Conservation (phyloP, 306 rosid genomes). For the Cucurbita moschata region DNA sequence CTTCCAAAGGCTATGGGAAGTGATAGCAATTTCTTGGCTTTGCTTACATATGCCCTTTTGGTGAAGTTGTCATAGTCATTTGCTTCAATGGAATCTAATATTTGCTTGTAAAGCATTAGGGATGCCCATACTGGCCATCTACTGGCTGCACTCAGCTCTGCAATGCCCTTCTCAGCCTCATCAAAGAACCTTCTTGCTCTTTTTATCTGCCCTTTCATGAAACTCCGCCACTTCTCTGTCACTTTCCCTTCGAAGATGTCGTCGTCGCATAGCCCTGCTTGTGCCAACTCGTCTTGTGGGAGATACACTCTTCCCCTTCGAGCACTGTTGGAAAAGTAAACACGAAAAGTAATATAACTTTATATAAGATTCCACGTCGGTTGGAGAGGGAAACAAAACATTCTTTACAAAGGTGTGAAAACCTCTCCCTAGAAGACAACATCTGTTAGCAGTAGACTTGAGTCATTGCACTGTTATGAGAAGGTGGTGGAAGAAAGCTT, state of each 20-base stretch:
- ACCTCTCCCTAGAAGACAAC: too few species aligned
- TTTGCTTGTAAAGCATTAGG: slow-evolving; percentile 60
- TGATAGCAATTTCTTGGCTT: slow-evolving; percentile 50
- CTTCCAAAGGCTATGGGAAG: slow-evolving; percentile 65
- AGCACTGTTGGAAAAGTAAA: slow-evolving; percentile 30
- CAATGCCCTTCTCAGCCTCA: slow-evolving; percentile 80
- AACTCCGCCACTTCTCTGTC: slow-evolving; percentile 72
- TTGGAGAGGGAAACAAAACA: too few species aligned
- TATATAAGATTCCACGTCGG: too few species aligned
- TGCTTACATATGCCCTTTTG: slow-evolving; percentile 72
- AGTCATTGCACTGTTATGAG: neutral
- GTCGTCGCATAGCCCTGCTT: slow-evolving; percentile 69
- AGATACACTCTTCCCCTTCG: slow-evolving; percentile 91
- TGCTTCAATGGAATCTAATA: slow-evolving; percentile 84
- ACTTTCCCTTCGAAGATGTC: slow-evolving; percentile 64
- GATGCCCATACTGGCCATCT: slow-evolving; percentile 97
- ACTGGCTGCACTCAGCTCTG: slow-evolving; percentile 63
- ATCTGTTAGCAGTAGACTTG: too few species aligned
- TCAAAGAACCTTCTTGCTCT: slow-evolving; percentile 87
- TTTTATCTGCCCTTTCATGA: slow-evolving; percentile 81
- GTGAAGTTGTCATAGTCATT: slow-evolving; percentile 88
- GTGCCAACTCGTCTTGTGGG: slow-evolving; percentile 81
- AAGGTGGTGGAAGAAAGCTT: slow-evolving; percentile 17
- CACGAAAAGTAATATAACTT: too few species aligned
- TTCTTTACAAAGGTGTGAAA: too few species aligned